Evolutionary conservation across 225 moss, liverwort and hornwort genomes (phyloP).

Genomic region (Asterella californica): DNA sequence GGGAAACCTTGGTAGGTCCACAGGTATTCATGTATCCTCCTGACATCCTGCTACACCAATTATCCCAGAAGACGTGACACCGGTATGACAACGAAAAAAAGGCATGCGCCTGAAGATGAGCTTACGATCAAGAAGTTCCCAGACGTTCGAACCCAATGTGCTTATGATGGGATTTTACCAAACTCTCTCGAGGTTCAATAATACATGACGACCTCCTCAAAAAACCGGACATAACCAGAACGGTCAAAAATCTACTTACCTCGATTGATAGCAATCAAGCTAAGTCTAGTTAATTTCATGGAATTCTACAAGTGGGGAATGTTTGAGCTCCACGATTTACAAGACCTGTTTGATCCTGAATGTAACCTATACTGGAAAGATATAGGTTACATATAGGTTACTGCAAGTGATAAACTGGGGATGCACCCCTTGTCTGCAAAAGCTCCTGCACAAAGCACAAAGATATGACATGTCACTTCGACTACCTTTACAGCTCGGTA

Average conservation of each 20-base stretch:
- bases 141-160: too few species aligned
- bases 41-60: too few species aligned
- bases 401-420: background rate
- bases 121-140: too few species aligned
- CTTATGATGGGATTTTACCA: too few species aligned
- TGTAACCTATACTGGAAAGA: background rate
- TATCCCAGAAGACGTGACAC: too few species aligned
- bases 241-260: background rate
- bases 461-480: background rate
- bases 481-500: background rate
- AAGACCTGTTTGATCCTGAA: background rate
- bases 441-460: background rate
- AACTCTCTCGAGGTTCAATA: background rate
- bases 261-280: background rate
- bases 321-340: background rate
- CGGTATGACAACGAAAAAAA: too few species aligned
- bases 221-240: background rate
- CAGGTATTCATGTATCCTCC: too few species aligned
- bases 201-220: background rate
- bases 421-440: background rate
- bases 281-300: background rate
- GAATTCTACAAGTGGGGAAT: background rate
- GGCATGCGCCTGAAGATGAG: too few species aligned
- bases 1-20: too few species aligned
- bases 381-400: too few species aligned